Evolutionary conservation across 805 yeast genomes (phyloP).

Genomic region (Lachancea waltii): DNA sequence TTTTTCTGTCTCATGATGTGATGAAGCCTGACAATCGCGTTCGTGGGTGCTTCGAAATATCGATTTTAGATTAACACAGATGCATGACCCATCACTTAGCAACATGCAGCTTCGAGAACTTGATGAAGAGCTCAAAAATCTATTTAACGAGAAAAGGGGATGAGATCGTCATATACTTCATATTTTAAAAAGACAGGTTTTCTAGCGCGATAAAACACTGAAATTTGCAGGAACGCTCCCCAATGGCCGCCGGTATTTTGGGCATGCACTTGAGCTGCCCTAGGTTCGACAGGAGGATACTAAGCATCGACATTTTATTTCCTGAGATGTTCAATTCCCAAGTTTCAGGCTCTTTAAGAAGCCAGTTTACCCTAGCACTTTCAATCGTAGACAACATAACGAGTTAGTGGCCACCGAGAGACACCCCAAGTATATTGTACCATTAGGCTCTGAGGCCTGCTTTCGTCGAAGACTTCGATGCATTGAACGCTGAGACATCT

Average conservation of each 20-base stretch:
- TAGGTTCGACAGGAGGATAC: constrained; percentile 50
- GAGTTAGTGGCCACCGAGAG: too few species aligned
- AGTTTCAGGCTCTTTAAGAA: too few species aligned
- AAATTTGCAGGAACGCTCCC: constrained; percentile 27
- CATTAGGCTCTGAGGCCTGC: too few species aligned
- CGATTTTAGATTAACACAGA: constrained; percentile 48
- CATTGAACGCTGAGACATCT: too few species aligned
- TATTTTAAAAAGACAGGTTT: constrained; percentile 63
- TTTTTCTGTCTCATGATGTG: constrained; percentile 43
- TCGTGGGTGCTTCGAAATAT: constrained; percentile 57
- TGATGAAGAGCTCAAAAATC: constrained; percentile 65
- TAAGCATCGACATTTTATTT: too few species aligned
- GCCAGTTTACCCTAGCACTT: too few species aligned
- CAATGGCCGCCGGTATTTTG: constrained; percentile 67
- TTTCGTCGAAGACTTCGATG: too few species aligned
- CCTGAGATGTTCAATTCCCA: too few species aligned
- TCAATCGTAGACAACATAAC: too few species aligned
- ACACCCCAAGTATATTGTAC: too few species aligned
- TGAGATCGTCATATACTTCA: constrained; percentile 74
- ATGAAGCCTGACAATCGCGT: constrained; percentile 70
- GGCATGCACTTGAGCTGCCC: constrained; percentile 74
- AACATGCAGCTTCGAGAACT: constrained; percentile 62
- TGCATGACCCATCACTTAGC: constrained; percentile 55
- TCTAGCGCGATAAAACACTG: constrained; percentile 33
- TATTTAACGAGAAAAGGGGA: constrained; percentile 58